Base-by-base conservation (phyloP, 129 eudicot species). In the Centaurea solstitialis region DNA sequence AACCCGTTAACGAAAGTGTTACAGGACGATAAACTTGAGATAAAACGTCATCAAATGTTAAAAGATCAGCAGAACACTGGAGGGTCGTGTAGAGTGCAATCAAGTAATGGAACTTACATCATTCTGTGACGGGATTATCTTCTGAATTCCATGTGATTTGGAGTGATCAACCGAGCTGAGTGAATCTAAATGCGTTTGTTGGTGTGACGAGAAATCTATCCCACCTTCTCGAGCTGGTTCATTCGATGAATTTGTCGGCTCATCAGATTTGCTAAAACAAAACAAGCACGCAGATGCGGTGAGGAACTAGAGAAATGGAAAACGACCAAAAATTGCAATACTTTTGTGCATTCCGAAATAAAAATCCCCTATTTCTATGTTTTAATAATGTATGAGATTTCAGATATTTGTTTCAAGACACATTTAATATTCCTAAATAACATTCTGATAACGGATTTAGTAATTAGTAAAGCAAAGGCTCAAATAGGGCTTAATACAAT, bases 111-210 rank as follows among this genome's bases (percentile, higher is more conserved):
- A 67, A 83, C 93, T 90, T 87, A 90, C 97, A 64, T 83, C 85
- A 70, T 37, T 73, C 68, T 88, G 83, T 10, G 76, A 33, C 0
- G 91, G 93, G 61, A 83, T 20, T 81, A 92, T 88, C 85, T 87
- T 88, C 61, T 90, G 87, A 74, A 85, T 21, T 23, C 82, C 82
- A 20, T 68, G 79, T 33, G 26, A 15, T 50, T 80, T 28, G 73
- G 89, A 82, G 76, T 33, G 37, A 33, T 50, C 84, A 26, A 77
- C 74, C 10, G 79, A 77, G 72, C 28, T 68, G 21, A 41, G 68
- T 38, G 87, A 70, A 75, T 84, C 59, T 50, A 72, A 62, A 76
- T 66, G 66, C 18, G 26, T 41, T 78, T 78, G 77, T 38, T 75
- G 81, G 26, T 74, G 72, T 50, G 80, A 26, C 10, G 77, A 43